A percentile compares a stretch with the other conserved stretches of the same genome.
Conservation (phyloP, 768 basidiomycete genomes). For the Mycena rosella region DNA sequence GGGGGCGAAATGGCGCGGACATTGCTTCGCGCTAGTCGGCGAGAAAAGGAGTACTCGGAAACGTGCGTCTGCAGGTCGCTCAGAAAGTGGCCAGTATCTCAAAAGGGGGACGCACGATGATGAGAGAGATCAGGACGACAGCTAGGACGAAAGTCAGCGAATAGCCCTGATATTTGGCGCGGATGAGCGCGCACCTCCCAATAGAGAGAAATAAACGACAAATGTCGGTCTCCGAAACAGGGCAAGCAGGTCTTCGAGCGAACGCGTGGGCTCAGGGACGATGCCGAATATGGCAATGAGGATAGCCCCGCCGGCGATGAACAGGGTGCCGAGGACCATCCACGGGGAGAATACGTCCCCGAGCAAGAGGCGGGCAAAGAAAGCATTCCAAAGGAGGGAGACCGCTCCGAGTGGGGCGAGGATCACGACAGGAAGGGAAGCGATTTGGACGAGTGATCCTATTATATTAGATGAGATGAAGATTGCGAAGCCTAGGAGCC, state of each 20-base stretch:
- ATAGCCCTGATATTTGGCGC: neutral
- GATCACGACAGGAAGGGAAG: conserved; percentile 93
- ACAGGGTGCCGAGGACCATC: conserved; percentile 87
- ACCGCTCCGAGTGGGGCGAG: conserved; percentile 95
- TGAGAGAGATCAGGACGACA: conserved; percentile 69
- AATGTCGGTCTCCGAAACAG: conserved; percentile 85
- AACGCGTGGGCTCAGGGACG: conserved; percentile 88
- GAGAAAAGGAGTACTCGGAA: conserved; percentile 71
- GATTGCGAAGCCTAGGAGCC: conserved; percentile 88
- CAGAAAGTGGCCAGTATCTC: neutral
- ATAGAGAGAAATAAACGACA: conserved; percentile 82
- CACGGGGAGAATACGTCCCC: conserved; percentile 88
- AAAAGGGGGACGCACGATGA: conserved; percentile 62
- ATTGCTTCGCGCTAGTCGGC: conserved; percentile 46
- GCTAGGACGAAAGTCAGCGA: conserved; percentile 37
- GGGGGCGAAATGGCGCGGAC: conserved; percentile 36
- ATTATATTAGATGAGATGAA: conserved; percentile 92
- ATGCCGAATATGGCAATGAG: conserved; percentile 94
- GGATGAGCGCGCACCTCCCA: conserved; percentile 52
- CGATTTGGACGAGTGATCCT: conserved; percentile 92
- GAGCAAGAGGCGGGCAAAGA: conserved; percentile 87
- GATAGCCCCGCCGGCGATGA: conserved; percentile 91
- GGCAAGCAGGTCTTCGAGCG: conserved; percentile 84
- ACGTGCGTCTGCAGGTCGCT: conserved; percentile 73
- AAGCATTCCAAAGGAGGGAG: conserved; percentile 93